A percentile compares a stretch with the other conserved stretches of the same genome.
phyloP scores from a whole-genome alignment of 139 green algal genomes.

The Asterochloris erici region DNA sequence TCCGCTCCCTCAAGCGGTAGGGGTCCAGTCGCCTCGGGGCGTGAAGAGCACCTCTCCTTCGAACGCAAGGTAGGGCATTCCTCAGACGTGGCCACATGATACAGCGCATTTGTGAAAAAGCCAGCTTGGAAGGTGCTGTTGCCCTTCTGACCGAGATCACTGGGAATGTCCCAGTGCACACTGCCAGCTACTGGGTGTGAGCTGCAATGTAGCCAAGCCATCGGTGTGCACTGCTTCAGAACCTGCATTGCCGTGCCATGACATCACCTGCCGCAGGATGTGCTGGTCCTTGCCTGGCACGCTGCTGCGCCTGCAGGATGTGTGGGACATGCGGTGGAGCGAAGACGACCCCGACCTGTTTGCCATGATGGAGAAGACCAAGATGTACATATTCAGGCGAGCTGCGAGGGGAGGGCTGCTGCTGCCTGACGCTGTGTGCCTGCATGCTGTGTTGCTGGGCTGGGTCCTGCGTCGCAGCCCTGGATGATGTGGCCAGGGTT shows the following conservation, averaged over 20 bases:
- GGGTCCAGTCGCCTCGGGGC: conserved; percentile 16
- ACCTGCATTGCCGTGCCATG: not conserved
- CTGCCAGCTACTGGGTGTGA: no score
- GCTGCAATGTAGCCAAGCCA: not conserved
- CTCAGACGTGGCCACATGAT: no score
- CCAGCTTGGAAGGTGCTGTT: no score
- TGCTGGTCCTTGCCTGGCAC: not conserved
- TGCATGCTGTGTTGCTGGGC: no score
- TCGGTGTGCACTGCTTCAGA: not conserved
- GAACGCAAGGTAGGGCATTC: conserved; percentile 48
- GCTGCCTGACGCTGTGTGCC: not conserved
- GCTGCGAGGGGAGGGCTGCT: not conserved
- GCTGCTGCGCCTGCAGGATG: conserved; percentile 34
- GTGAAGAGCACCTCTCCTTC: conserved; percentile 47
- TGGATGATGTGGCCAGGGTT: not conserved
- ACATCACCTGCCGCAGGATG: conserved; percentile 3
- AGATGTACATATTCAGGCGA: conserved; percentile 69
- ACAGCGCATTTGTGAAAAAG: no score
- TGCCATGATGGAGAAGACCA: conserved; percentile 82
- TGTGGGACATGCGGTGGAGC: conserved; percentile 76
- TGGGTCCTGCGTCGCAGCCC: no score
- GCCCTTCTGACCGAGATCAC: no score
- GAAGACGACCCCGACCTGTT: conserved; percentile 75
- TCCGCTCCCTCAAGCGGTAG: not conserved
- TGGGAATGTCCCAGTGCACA: no score